Percentiles rank a stretch among this genome's conserved stretches.
Evolutionary conservation across 768 basidiomycete species (phyloP).

Genomic region (Dioszegia aurantiaca): DNA sequence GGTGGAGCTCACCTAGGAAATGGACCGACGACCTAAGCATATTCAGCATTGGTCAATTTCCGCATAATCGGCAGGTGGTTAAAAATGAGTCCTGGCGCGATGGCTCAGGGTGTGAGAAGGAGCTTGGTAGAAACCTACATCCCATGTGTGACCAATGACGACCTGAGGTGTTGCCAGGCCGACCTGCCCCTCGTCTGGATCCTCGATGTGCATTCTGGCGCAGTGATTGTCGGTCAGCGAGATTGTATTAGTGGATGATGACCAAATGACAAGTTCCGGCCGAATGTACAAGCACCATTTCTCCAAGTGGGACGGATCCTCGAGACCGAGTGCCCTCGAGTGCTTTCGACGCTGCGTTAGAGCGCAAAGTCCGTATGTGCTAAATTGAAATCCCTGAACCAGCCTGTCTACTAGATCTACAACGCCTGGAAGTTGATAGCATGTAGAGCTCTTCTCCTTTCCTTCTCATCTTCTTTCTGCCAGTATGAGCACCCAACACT

Average conservation of each 20-base stretch:
- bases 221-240: too few relatives aligned
- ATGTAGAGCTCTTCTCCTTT: conserved; percentile 81
- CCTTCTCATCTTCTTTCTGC: conserved; percentile 89
- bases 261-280: too few relatives aligned
- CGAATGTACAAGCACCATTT: too few relatives aligned
- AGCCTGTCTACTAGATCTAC: conserved; percentile 51
- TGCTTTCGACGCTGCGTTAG: too few relatives aligned
- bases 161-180: background rate
- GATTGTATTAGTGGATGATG: too few relatives aligned
- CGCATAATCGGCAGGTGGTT: too few relatives aligned
- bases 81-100: too few relatives aligned
- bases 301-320: too few relatives aligned
- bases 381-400: too few relatives aligned
- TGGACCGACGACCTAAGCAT: background rate
- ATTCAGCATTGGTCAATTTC: too few relatives aligned
- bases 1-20: background rate
- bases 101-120: background rate
- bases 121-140: background rate
- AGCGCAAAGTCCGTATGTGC: too few relatives aligned
- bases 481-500: conserved; percentile 12
- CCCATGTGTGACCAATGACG: background rate
- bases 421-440: conserved; percentile 97
- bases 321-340: too few relatives aligned
- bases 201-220: background rate
- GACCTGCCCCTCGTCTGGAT: background rate